These are phyloP conservation scores for Diaporthe nobilis DNA, from an alignment of 2,329 filamentous ascomycete species.

Conservation along the genomic window DNA sequence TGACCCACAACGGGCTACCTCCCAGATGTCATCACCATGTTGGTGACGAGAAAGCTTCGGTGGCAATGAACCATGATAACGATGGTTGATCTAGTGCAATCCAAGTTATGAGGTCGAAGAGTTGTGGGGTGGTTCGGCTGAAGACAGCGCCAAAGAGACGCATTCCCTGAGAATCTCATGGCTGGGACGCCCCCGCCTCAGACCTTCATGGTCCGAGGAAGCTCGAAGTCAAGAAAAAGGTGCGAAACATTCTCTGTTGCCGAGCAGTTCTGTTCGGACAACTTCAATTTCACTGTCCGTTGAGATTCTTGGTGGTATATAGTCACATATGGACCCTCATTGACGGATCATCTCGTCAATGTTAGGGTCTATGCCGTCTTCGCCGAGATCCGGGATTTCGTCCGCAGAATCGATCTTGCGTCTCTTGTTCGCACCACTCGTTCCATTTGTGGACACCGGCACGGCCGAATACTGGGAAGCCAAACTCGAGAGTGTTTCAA, in stretches of 20 bases:
- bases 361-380: conserved; percentile 69
- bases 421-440: conserved; percentile 70
- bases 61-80: no score
- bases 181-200: not conserved
- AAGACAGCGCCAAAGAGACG: not conserved
- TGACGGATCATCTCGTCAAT: conserved; percentile 67
- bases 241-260: not conserved
- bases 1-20: not conserved
- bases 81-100: not conserved
- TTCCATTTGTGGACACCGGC: conserved; percentile 54
- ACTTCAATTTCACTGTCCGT: not conserved
- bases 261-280: not conserved
- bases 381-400: conserved; percentile 68
- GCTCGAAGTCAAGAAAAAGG: not conserved
- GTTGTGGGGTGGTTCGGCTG: not conserved
- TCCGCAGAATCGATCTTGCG: conserved; percentile 65
- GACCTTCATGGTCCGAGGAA: not conserved
- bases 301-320: no score
- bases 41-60: not conserved
- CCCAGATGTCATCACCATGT: not conserved
- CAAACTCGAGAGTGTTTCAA: conserved; percentile 57
- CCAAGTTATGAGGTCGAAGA: not conserved
- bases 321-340: not conserved
- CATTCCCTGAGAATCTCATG: not conserved
- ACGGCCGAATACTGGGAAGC: conserved; percentile 64